phyloP scores from a whole-genome alignment of 345 rosid genomes.

The Citrus trifoliata region DNA sequence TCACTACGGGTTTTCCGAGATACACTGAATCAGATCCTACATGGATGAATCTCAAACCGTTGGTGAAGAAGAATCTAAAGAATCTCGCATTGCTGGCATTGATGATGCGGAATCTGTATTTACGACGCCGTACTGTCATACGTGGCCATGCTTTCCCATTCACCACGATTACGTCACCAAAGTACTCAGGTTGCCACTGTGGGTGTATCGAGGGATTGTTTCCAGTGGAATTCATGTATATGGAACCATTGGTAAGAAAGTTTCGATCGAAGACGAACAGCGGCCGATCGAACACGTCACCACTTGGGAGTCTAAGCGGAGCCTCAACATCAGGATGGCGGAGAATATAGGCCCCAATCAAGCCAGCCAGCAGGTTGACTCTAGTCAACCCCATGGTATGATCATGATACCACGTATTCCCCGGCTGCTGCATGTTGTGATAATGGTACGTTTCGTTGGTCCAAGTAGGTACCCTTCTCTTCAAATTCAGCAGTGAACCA shows the following conservation, averaged over 20 bases:
- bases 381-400: constrained; percentile 90
- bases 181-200: constrained; percentile 97
- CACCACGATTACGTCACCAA: constrained; percentile 72
- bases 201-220: constrained; percentile 87
- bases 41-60: constrained; percentile 54
- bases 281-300: constrained; percentile 55
- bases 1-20: constrained; percentile 35
- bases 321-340: constrained; percentile 53
- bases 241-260: constrained; percentile 59
- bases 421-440: constrained; percentile 72
- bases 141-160: constrained; percentile 95
- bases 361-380: constrained; percentile 82
- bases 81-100: constrained; percentile 87
- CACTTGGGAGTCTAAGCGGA: constrained; percentile 53
- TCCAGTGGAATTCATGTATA: constrained; percentile 83
- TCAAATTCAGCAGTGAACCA: constrained; percentile 80
- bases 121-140: constrained; percentile 65
- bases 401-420: constrained; percentile 93
- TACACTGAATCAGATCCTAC: constrained; percentile 71
- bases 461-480: constrained; percentile 67
- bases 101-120: constrained; percentile 72
- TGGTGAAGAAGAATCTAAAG: constrained; percentile 65
- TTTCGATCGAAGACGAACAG: constrained; percentile 72
- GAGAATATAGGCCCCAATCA: constrained; percentile 72
- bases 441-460: constrained; percentile 50